Base-by-base conservation (phyloP, 2,329 filamentous ascomycete species). In the Sclerotinia borealis region DNA sequence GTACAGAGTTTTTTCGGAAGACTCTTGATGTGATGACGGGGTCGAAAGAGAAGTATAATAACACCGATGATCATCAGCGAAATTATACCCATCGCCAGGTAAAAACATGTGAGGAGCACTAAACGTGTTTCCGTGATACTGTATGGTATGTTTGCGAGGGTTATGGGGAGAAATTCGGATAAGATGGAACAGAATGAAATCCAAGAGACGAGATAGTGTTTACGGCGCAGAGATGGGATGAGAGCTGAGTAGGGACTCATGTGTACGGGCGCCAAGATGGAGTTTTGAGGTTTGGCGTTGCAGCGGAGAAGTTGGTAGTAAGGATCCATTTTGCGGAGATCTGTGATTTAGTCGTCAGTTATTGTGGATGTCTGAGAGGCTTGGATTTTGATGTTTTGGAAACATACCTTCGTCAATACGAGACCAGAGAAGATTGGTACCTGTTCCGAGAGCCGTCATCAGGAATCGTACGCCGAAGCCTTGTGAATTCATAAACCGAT, bases 221-320 rank as follows among this genome's bases (percentile, higher is more conserved):
- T 70, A 22, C 75, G 68, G 4, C 67, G 52, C 19, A 78, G 64
- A 6, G 77, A 76, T 10, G 75, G 71, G 66, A 75, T 73, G 65
- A 83, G 64, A 0, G 79, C 80, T 0, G 76, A 78, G 43, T 82
- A 79, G 3, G 77, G 76, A 62, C 82, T 81, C 0, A 78, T 79
- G 1, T 76, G 75, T 0, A 77, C 75, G 1, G 76, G 76, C 19
- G 80, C 68, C 9, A 80, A 71, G 19, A 81, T 76, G 6, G 77
- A 77, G 15, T 75, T 73, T 27, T 75, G 75, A 48, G 76, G 73
- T 4, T 70, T 73, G 2, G 68, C 51, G 2, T 39, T 68, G 29
- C 63, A 61, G 19, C 41, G 43, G 17, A 66, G 54, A 67, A 82
- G 77, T 48, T 78, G 72, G 27, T 76, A 74, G 66, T 78, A 81